A percentile compares a stretch with the other conserved stretches of the same genome.
Evolutionary conservation across 768 basidiomycete genomes (phyloP).

Genomic region (Suillus fuscotomentosus): DNA sequence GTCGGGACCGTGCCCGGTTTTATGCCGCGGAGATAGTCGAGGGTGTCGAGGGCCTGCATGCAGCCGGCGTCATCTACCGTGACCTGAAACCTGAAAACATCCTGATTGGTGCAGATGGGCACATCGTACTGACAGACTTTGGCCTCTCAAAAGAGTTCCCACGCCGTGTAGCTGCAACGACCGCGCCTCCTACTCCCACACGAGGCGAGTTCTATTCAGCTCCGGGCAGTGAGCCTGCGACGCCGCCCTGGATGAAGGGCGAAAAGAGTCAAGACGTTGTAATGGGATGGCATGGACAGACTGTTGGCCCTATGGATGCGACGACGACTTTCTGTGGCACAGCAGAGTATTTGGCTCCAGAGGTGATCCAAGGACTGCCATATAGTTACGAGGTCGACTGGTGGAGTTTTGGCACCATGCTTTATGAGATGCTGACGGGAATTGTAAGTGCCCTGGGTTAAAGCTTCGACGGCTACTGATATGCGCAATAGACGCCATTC

Average conservation of each 20-base stretch:
- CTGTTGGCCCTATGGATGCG: slow-evolving; percentile 52
- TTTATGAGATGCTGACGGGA: slow-evolving; percentile 96
- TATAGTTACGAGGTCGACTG: slow-evolving; percentile 97
- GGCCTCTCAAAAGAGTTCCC: slow-evolving; percentile 93
- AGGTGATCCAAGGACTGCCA: slow-evolving; percentile 88
- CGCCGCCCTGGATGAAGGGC: slow-evolving; percentile 79
- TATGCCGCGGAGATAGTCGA: slow-evolving; percentile 98
- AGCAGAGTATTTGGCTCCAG: slow-evolving; percentile 96
- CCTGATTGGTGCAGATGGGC: slow-evolving; percentile 90
- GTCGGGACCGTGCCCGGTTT: slow-evolving; percentile 92
- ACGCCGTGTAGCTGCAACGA: slow-evolving; percentile 42
- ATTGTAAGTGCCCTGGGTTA: slow-evolving; percentile 58
- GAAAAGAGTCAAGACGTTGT: slow-evolving; percentile 54
- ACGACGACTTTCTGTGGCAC: slow-evolving; percentile 93
- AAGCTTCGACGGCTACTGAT: slow-evolving; percentile 18
- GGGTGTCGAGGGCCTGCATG: slow-evolving; percentile 92
- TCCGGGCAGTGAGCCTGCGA: slow-evolving; percentile 37
- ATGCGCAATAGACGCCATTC: slow-evolving; percentile 70
- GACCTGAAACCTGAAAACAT: slow-evolving; percentile 98
- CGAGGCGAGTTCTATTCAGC: slow-evolving; percentile 56
- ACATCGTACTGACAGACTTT: slow-evolving; percentile 97
- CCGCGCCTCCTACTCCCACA: slow-evolving; percentile 57
- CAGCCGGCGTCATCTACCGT: slow-evolving; percentile 93
- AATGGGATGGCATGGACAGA: slow-evolving; percentile 56
- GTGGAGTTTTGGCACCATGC: slow-evolving; percentile 98